Evolutionary conservation across 345 rosid genomes (phyloP).

Genomic region (Conringia planisiliqua): DNA sequence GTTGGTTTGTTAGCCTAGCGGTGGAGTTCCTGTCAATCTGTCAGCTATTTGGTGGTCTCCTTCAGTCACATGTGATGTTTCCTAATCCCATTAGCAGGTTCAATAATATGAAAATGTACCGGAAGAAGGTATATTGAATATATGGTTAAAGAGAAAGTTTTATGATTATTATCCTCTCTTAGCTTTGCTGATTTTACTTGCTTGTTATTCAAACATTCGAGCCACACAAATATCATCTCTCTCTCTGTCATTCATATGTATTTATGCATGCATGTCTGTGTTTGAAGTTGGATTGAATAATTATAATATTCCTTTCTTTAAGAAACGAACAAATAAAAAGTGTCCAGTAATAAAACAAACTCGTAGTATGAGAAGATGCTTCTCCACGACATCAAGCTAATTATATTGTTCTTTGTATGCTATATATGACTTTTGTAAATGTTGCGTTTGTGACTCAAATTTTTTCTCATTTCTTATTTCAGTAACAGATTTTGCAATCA

Average conservation of each 20-base stretch:
- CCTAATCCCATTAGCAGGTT: too few relatives aligned
- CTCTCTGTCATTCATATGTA: slow-evolving; percentile 2
- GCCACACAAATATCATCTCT: slow-evolving; percentile 44
- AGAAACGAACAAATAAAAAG: slow-evolving; percentile 34
- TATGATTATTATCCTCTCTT: slow-evolving; percentile 40
- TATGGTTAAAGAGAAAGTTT: slow-evolving; percentile 52
- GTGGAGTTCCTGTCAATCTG: too few relatives aligned
- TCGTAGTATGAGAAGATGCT: slow-evolving; percentile 37
- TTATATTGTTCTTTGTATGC: too few relatives aligned
- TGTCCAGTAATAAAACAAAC: slow-evolving; percentile 30
- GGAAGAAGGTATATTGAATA: slow-evolving; percentile 32
- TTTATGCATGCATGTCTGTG: slow-evolving; percentile 31
- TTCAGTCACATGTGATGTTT: too few relatives aligned
- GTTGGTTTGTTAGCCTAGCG: too few relatives aligned
- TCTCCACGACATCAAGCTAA: slow-evolving; percentile 38
- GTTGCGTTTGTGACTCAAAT: too few relatives aligned
- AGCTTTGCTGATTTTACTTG: slow-evolving; percentile 39
- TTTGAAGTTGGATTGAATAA: slow-evolving; percentile 34
- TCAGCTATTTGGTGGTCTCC: too few relatives aligned
- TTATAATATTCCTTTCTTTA: slow-evolving; percentile 39
- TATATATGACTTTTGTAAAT: too few relatives aligned
- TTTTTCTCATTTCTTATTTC: too few relatives aligned
- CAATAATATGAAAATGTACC: too few relatives aligned
- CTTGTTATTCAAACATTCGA: slow-evolving; percentile 77
- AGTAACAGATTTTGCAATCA: too few relatives aligned